Evolutionary conservation across 768 basidiomycete species (phyloP).

Genomic region (Candolleomyces aberdarensis): DNA sequence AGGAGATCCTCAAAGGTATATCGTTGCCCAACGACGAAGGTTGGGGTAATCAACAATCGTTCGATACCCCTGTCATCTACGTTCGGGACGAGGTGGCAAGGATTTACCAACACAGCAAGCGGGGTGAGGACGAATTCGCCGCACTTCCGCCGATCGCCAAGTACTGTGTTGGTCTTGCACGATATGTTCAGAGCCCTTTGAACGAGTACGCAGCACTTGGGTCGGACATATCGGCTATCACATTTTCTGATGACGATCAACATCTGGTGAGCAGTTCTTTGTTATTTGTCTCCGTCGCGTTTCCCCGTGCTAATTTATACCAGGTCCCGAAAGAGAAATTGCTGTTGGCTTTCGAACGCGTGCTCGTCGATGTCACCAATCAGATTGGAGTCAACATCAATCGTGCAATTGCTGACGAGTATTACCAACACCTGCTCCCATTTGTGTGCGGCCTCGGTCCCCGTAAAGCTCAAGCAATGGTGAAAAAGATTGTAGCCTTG

Average conservation of each 20-base stretch:
- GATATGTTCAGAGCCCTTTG: conserved; percentile 90
- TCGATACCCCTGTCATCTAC: conserved; percentile 75
- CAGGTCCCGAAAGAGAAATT: conserved; percentile 89
- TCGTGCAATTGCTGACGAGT: conserved; percentile 81
- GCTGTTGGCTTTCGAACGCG: conserved; percentile 75
- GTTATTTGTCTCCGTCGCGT: neutral
- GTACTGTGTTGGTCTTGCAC: conserved; percentile 92
- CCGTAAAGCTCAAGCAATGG: conserved; percentile 82
- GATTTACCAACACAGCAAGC: conserved; percentile 87
- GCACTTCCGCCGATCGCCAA: conserved; percentile 73
- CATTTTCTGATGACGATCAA: conserved; percentile 83
- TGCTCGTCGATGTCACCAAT: conserved; percentile 87
- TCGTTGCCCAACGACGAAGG: conserved; percentile 19
- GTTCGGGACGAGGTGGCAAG: conserved; percentile 90
- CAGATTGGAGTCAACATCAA: conserved; percentile 96
- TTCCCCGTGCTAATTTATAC: neutral
- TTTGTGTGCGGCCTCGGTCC: conserved; percentile 94
- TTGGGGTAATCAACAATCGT: conserved; percentile 31
- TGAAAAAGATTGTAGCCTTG: conserved; percentile 74
- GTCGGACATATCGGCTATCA: conserved; percentile 75
- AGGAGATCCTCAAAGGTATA: conserved; percentile 41
- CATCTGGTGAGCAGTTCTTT: conserved; percentile 57
- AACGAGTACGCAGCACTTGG: conserved; percentile 94
- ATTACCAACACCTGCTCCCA: conserved; percentile 85
- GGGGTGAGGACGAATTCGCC: conserved; percentile 82